Percentiles rank a stretch among this genome's conserved stretches.
phyloP scores from a whole-genome alignment of 1,139 yeast species.

The Komagataea norvegica region DNA sequence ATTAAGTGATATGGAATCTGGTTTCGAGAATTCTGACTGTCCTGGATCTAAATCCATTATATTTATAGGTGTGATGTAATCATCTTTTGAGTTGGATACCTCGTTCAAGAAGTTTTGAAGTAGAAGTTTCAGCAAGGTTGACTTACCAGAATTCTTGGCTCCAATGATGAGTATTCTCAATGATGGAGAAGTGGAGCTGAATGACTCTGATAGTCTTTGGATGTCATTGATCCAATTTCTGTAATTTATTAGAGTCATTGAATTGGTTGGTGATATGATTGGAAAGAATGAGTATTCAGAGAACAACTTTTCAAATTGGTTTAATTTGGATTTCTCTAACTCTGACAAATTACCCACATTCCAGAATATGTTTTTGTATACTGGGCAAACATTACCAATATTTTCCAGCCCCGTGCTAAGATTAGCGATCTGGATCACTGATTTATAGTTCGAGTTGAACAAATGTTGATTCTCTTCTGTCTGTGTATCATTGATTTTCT shows the following conservation, averaged over 20 bases:
- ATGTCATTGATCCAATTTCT: conserved; percentile 28
- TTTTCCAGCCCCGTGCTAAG: conserved; percentile 42
- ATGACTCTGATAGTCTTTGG: conserved; percentile 19
- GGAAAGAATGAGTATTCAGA: conserved; percentile 36
- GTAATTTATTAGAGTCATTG: conserved; percentile 29
- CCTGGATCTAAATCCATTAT: conserved; percentile 88
- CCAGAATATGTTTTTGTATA: conserved; percentile 42
- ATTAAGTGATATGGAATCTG: conserved; percentile 45
- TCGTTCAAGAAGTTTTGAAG: conserved; percentile 38
- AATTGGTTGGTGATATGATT: conserved; percentile 29
- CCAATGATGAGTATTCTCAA: conserved; percentile 47
- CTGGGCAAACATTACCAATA: conserved; percentile 45
- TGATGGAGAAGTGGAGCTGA: conserved; percentile 16
- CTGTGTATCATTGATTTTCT: conserved; percentile 29
- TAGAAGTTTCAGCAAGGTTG: conserved; percentile 60
- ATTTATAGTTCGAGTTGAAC: conserved; percentile 36
- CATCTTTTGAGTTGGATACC: conserved; percentile 13
- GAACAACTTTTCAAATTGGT: conserved; percentile 25
- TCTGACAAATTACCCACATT: conserved; percentile 15
- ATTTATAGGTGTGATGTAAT: conserved; percentile 27
- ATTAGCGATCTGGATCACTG: conserved; percentile 41
- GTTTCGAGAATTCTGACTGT: conserved; percentile 74
- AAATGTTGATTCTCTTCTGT: conserved; percentile 34
- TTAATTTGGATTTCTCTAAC: conserved; percentile 6
- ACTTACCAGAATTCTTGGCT: conserved; percentile 79